Conservation (phyloP, 352 stramenopile genomes). For the Phytophthora pini region DNA sequence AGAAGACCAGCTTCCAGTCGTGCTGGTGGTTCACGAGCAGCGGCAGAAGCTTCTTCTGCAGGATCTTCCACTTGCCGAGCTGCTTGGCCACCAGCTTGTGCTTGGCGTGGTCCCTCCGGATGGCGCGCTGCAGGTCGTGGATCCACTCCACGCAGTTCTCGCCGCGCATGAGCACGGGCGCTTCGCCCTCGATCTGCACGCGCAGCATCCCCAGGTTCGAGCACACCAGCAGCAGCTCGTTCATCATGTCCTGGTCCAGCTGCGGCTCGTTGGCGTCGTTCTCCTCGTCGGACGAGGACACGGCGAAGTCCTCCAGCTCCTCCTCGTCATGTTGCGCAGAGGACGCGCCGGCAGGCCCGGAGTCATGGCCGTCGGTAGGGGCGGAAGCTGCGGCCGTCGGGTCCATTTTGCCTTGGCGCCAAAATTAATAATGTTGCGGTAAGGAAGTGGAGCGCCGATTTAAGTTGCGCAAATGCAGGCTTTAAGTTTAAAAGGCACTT, state of each 20-base stretch:
- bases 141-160: conserved; percentile 88
- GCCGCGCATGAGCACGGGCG: conserved; percentile 77
- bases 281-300: conserved; percentile 59
- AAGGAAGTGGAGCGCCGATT: too few relatives aligned
- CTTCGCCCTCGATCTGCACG: conserved; percentile 57
- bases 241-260: conserved; percentile 85
- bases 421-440: neutral
- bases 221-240: conserved; percentile 89
- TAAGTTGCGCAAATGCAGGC: too few relatives aligned
- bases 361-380: neutral
- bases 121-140: conserved; percentile 86
- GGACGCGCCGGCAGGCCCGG: neutral
- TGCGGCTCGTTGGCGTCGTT: conserved; percentile 30
- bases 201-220: conserved; percentile 87
- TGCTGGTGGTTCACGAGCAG: conserved; percentile 88
- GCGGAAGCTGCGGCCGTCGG: conserved; percentile 8
- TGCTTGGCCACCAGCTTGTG: conserved; percentile 85
- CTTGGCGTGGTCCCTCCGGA: conserved; percentile 84
- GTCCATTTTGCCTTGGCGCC: conserved; percentile 2
- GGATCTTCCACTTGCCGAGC: conserved; percentile 86
- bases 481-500: too few relatives aligned
- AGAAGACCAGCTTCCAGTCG: conserved; percentile 88
- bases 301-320: conserved; percentile 66
- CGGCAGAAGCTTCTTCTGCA: conserved; percentile 90
- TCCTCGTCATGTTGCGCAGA: conserved; percentile 24